A percentile compares a stretch with the other conserved stretches of the same genome.
These are phyloP conservation scores for Onygena corvina DNA, from an alignment of 2,329 filamentous ascomycete species.

Conservation along the genomic window DNA sequence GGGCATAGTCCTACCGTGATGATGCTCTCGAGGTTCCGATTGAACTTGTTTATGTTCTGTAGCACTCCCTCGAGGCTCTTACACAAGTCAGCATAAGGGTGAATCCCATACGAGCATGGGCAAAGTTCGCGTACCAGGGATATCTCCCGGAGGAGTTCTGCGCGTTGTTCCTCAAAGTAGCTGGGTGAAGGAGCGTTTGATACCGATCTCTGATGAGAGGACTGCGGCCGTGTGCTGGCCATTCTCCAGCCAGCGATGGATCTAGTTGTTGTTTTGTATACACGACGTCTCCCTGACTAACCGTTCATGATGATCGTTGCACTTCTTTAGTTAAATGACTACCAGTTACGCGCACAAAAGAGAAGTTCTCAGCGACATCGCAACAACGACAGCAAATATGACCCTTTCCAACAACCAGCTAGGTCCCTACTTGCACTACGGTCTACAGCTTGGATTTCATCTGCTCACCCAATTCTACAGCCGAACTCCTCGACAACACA, in stretches of 20 bases:
- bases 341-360: no score
- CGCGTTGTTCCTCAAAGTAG: slow-evolving; percentile 33
- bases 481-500: no score
- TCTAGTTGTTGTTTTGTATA: no score
- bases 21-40: slow-evolving; percentile 80
- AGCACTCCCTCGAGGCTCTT: slow-evolving; percentile 75
- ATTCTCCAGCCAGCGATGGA: neutral
- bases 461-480: no score
- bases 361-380: no score
- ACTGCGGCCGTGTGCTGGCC: neutral
- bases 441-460: no score
- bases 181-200: slow-evolving; percentile 4
- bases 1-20: slow-evolving; percentile 52
- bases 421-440: no score
- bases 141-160: slow-evolving; percentile 34
- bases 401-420: no score
- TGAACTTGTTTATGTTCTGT: slow-evolving; percentile 90
- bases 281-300: no score
- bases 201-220: slow-evolving; percentile 7
- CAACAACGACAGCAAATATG: no score
- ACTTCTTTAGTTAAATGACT: no score
- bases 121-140: slow-evolving; percentile 27
- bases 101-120: neutral
- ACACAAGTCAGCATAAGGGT: neutral
- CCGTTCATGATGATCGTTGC: no score